These are phyloP conservation scores for Bothriochloa decipiens DNA, from an alignment of 176 grass and related monocot species.

Conservation along the genomic window DNA sequence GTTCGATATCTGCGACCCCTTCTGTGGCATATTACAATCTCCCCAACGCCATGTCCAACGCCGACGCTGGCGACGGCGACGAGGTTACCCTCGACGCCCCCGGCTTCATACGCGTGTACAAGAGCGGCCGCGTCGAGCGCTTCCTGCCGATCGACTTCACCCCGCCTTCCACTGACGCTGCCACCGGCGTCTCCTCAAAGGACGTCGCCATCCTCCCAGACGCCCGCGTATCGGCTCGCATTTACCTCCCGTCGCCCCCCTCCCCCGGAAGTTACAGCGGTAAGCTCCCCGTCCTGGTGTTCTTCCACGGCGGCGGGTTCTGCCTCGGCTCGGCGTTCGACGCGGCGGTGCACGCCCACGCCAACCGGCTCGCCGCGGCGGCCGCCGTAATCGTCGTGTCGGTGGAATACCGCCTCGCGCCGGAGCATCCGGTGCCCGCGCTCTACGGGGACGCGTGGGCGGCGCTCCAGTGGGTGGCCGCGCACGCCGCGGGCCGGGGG, in stretches of 20 bases:
- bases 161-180: conserved; percentile 45
- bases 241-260: conserved; percentile 49
- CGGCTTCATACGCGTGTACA: conserved; percentile 67
- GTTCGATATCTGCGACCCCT: not conserved
- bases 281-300: conserved; percentile 57
- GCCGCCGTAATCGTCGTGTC: conserved; percentile 55
- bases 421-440: conserved; percentile 55
- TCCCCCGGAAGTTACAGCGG: not conserved
- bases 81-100: conserved; percentile 60
- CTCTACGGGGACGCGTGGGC: conserved; percentile 61
- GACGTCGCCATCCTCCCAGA: conserved; percentile 40
- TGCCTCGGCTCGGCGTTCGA: conserved; percentile 72
- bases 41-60: conserved; percentile 33
- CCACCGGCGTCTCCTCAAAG: conserved; percentile 52
- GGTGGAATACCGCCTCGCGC: conserved; percentile 67
- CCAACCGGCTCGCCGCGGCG: conserved; percentile 51
- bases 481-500: conserved; percentile 42
- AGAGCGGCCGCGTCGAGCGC: conserved; percentile 67
- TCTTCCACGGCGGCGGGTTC: conserved; percentile 71
- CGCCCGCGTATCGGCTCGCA: conserved; percentile 36
- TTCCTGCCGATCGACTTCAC: conserved; percentile 51
- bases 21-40: not conserved
- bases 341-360: conserved; percentile 43
- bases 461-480: conserved; percentile 65
- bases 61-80: conserved; percentile 34